Evolutionary conservation across 176 grass and related monocot genomes (phyloP), one percentile per base, ranked within the genome.

Genomic region (Bonia amplexicaulis): DNA sequence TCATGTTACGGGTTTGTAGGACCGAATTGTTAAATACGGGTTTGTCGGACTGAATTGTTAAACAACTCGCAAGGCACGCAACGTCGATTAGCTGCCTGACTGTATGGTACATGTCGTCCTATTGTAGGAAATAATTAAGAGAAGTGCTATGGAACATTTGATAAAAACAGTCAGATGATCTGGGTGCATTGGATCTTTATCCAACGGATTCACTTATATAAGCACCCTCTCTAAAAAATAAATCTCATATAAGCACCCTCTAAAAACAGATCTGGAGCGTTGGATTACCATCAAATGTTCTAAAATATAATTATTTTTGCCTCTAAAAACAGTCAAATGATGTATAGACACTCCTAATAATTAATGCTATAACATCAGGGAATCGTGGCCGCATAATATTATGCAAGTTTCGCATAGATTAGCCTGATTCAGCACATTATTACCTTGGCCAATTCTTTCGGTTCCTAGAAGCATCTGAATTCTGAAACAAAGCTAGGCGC

Each of bases 1-100:
- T 84, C 87, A 62, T 92, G 90, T 23, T 53, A 58, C 90, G 47
- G 49, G 41, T 44, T 70, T 78, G 29, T 74, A 79, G 78, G 68
- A 52, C 15, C 47, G 16, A 42, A 60, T 80, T 48, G 29, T 1
- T 68, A 85, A 69, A 77, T 53, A 58, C 90, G 47, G 49, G 40
- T 44, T 70, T 78, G 29, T 74, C 75, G 78, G 68, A 52, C 20
- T 48, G 16, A 42, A 60, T 80, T 48, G 29, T 1, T 68, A 82
- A 69, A 77, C 1, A 76, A 73, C 9, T 23, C 48, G 37, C 54
- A 47, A n/a, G 6, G 54, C 59, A 69, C 52, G 33, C 33, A 59
- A 53, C 33, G 23, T 20, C 27, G 40, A 41, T 9, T 41, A 77
- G 46, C 69, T 52, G 42, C 59, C 6, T 22, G 44, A 35, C 12